Percentiles rank a stretch among this genome's conserved stretches.
Evolutionary conservation across 768 basidiomycete species (phyloP).

Genomic region (Nevesoporus exiguus): DNA sequence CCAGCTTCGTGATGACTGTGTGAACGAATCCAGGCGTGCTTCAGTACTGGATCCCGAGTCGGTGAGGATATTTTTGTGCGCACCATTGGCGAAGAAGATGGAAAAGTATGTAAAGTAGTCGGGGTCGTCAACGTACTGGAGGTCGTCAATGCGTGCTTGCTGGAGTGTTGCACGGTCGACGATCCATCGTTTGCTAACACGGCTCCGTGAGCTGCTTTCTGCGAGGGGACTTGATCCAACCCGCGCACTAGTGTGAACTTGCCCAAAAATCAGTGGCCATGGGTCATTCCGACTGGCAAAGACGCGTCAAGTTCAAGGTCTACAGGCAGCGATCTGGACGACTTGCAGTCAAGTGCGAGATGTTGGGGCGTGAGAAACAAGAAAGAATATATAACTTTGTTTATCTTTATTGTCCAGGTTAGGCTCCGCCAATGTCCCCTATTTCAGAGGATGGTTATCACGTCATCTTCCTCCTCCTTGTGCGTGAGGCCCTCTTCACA

Average conservation of each 20-base stretch:
- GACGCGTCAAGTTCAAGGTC: not conserved
- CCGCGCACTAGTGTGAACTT: conserved; percentile 79
- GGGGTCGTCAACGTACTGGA: conserved; percentile 73
- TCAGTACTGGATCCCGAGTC: not conserved
- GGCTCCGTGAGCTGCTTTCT: conserved; percentile 15
- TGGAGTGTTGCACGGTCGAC: conserved; percentile 74
- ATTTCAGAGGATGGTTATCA: conserved; percentile 10
- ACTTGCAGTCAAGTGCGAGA: too few species aligned
- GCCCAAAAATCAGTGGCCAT: conserved; percentile 94
- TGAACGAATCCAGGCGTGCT: not conserved
- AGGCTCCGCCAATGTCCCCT: too few species aligned
- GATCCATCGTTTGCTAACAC: conserved; percentile 83
- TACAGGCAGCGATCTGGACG: too few species aligned
- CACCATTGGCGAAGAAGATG: conserved; percentile 88
- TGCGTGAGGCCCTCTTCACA: conserved; percentile 31
- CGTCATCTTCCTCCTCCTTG: conserved; percentile 24
- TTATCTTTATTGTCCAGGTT: too few species aligned
- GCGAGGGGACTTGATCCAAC: conserved; percentile 8
- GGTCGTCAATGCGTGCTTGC: conserved; percentile 73
- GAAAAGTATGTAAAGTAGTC: conserved; percentile 77
- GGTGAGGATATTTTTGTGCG: conserved; percentile 8
- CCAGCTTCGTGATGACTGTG: conserved; percentile 80
- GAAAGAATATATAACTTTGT: too few species aligned
- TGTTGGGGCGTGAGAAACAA: too few species aligned
- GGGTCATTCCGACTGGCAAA: not conserved